Conservation (phyloP, 2,329 filamentous ascomycete species). For the Trichoderma sp. region DNA sequence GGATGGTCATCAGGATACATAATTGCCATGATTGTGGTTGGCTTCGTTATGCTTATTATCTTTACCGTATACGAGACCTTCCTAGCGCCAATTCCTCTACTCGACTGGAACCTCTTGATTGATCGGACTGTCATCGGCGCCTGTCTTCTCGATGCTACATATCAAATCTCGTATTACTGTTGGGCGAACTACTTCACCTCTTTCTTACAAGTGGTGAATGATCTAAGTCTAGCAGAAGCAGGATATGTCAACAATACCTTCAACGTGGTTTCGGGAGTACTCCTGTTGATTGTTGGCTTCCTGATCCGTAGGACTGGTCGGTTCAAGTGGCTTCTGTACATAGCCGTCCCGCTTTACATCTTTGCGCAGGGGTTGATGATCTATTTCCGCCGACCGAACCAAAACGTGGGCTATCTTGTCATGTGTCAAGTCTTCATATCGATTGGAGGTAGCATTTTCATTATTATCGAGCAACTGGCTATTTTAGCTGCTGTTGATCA, state of each 20-base stretch:
- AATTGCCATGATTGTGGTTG: slow-evolving; percentile 62
- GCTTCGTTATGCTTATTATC: slow-evolving; percentile 56
- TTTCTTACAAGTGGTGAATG: slow-evolving; percentile 55
- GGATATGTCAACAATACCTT: slow-evolving; percentile 53
- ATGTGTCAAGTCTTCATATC: slow-evolving; percentile 58
- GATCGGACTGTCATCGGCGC: slow-evolving; percentile 55
- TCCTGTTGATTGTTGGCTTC: slow-evolving; percentile 50
- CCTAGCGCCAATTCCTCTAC: slow-evolving; percentile 58
- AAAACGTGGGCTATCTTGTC: slow-evolving; percentile 49
- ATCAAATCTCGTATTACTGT: slow-evolving; percentile 53
- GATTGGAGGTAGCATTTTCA: slow-evolving; percentile 55
- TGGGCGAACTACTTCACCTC: slow-evolving; percentile 59
- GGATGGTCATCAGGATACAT: slow-evolving; percentile 56
- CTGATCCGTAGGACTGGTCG: slow-evolving; percentile 47
- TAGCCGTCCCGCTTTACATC: slow-evolving; percentile 55
- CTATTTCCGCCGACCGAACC: slow-evolving; percentile 40
- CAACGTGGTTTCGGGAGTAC: slow-evolving; percentile 52
- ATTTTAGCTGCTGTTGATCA: slow-evolving; percentile 58
- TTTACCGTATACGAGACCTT: slow-evolving; percentile 60
- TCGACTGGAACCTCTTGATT: slow-evolving; percentile 53
- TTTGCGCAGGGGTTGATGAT: slow-evolving; percentile 47
- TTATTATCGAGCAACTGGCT: slow-evolving; percentile 56
- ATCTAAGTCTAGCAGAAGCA: slow-evolving; percentile 44
- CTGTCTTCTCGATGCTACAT: slow-evolving; percentile 46
- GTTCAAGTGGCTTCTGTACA: slow-evolving; percentile 50